A percentile compares a stretch with the other conserved stretches of the same genome.
Evolutionary conservation across 2,329 filamentous ascomycete genomes (phyloP).

Genomic region (Paraphoma sp.): DNA sequence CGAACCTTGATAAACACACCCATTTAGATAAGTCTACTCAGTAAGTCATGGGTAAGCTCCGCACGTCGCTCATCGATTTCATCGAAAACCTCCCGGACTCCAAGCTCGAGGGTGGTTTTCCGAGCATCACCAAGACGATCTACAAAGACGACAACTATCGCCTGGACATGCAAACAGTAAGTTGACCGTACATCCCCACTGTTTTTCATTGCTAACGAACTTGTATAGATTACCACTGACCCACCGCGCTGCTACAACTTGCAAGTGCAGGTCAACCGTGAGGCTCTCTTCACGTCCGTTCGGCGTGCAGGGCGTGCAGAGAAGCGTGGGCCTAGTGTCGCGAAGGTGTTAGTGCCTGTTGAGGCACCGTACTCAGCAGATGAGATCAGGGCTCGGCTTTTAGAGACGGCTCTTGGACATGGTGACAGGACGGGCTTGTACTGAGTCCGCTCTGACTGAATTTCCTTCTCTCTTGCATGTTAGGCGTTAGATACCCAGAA

Average conservation of each 20-base stretch:
- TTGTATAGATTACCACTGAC: not conserved
- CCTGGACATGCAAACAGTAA: not conserved
- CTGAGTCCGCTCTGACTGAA: not conserved
- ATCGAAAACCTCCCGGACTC: not conserved
- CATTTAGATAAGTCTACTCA: not conserved
- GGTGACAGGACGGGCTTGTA: not conserved
- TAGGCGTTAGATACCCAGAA: not conserved
- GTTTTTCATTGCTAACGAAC: not conserved
- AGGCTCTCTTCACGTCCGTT: not conserved
- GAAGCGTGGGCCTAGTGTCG: not conserved
- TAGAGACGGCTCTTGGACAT: not conserved
- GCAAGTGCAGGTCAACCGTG: conserved; percentile 3
- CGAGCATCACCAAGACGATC: not conserved
- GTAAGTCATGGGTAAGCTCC: not conserved
- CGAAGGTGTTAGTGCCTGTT: not conserved
- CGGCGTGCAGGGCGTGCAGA: not conserved
- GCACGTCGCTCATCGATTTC: not conserved
- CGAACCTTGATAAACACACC: not conserved
- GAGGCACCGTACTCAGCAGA: not conserved
- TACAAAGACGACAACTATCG: not conserved
- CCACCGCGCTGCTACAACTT: not conserved
- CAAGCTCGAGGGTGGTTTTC: conserved; percentile 4
- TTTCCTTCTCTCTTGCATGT: not conserved
- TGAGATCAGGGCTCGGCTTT: not conserved
- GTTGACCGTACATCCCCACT: not conserved